A percentile compares a stretch with the other conserved stretches of the same genome.
These are phyloP conservation scores for Paramecium primaurelia DNA, from an alignment of 73 alveolate genomes.

Conservation along the genomic window DNA sequence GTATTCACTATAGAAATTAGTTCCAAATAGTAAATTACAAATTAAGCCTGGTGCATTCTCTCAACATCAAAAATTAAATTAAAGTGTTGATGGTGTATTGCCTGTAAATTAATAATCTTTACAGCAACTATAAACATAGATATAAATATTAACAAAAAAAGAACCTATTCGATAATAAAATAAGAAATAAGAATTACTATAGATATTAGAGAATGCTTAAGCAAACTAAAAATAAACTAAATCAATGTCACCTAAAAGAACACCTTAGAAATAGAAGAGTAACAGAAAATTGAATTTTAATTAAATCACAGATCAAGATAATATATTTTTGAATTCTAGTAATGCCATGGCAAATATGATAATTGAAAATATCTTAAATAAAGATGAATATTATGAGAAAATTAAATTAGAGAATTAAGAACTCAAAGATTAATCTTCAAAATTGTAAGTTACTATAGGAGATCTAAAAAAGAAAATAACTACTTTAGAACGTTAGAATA, in stretches of 20 bases:
- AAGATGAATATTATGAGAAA: constrained; percentile 42
- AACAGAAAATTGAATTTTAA: constrained; percentile 44
- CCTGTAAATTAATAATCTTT: constrained; percentile 38
- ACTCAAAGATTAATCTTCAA: background rate
- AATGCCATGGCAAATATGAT: background rate
- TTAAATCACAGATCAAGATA: constrained; percentile 11
- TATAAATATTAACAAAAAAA: background rate
- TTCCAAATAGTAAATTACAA: background rate
- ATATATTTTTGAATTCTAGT: background rate
- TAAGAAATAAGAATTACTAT: background rate
- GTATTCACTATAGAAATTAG: constrained; percentile 16
- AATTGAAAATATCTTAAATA: constrained; percentile 22
- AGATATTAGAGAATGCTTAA: constrained; percentile 21
- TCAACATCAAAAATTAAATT: background rate
- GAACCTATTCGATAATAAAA: background rate
- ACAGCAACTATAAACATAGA: background rate
- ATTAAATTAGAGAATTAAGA: constrained; percentile 25
- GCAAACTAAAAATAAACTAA: background rate
- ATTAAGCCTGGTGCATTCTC: constrained; percentile 29
- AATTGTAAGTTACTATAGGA: background rate
- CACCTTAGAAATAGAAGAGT: background rate
- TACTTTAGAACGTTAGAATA: background rate
- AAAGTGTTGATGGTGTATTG: constrained; percentile 30
- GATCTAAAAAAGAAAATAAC: background rate
- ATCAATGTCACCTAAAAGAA: background rate